Evolutionary conservation across 805 yeast genomes (phyloP), one percentile per base, ranked within the genome.

Genomic region (Kodamaea restingae): DNA sequence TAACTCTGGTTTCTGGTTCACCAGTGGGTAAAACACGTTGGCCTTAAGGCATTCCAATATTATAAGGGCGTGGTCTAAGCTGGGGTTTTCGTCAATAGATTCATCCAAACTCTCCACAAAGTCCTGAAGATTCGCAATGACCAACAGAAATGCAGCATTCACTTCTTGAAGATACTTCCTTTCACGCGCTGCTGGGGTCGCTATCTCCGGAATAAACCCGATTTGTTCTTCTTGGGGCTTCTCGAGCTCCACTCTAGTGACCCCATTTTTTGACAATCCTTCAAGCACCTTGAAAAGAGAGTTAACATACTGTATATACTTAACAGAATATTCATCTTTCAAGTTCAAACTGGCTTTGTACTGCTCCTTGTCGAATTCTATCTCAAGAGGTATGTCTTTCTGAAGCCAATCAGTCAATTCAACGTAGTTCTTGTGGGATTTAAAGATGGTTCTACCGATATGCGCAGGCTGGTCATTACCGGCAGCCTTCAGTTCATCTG

Each of bases 1-100:
- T 28, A 68, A 52, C 35, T 65, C 64, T 21, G 80, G 71, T 46
- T 66, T 65, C 36, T 56, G 63, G 41, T 68, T 63, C 9, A 59
- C 53, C 12, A 67, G 64, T 2, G 45, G 40, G 28, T 52, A 50
- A 47, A 78, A 80, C 48, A 69, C 65, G 26, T 76, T 55, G 0
- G 85, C 76, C 36, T 71, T 71, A 18, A 84, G 52, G 48, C 88
- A 75, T 43, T 78, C 80, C 33, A 84, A 51, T 6, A 84, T 73
- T 42, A 71, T 68, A 22, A 73, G 52, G 21, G 70, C 63, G 39
- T 76, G 78, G 36, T 73, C 48, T 55, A 61, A 39, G 45, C 55
- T 38, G 44, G 46, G 47, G 33, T 44, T 18, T 32, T 36, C 21
- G 20, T 49, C 58, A 10, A 63, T 60, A 9, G 61, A 59, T 11